phyloP scores from a whole-genome alignment of 768 basidiomycete genomes.

The Clitopilus hobsonii region DNA sequence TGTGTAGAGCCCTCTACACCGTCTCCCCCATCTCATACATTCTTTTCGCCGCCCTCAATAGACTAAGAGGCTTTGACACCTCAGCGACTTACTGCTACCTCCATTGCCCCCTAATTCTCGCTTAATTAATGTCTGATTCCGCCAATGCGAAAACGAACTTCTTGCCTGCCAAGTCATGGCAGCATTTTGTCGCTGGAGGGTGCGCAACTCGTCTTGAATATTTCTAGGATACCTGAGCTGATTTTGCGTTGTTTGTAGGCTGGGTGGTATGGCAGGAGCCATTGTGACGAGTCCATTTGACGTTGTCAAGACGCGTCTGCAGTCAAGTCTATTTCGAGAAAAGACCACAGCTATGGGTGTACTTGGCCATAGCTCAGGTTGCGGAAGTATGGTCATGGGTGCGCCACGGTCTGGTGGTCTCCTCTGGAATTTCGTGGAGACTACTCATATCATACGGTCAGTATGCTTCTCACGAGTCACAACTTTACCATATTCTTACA shows the following conservation, averaged over 20 bases:
- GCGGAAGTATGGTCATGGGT: slow-evolving; percentile 30
- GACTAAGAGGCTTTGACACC: neutral
- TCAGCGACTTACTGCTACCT: neutral
- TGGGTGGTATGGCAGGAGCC: slow-evolving; percentile 97
- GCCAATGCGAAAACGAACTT: slow-evolving; percentile 28
- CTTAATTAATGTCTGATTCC: slow-evolving; percentile 15
- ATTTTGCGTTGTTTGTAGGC: slow-evolving; percentile 33
- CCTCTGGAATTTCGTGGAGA: slow-evolving; percentile 93
- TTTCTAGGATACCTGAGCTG: neutral
- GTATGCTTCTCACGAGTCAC: slow-evolving; percentile 13
- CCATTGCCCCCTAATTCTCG: neutral
- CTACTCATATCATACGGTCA: slow-evolving; percentile 83
- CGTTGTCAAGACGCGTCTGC: slow-evolving; percentile 95
- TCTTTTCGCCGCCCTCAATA: neutral
- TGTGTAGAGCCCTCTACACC: neutral
- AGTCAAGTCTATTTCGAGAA: slow-evolving; percentile 75
- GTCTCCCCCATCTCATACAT: neutral
- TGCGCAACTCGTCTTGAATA: slow-evolving; percentile 32
- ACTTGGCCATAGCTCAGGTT: slow-evolving; percentile 20
- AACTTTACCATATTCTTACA: neutral
- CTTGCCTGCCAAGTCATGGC: slow-evolving; percentile 75
- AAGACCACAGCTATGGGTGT: slow-evolving; percentile 34
- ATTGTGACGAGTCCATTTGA: slow-evolving; percentile 97
- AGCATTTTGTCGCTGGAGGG: slow-evolving; percentile 86
- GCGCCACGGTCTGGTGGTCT: slow-evolving; percentile 47